Base-by-base conservation (phyloP, 148 eudicot species). In the Camellia lanceoleosa region DNA sequence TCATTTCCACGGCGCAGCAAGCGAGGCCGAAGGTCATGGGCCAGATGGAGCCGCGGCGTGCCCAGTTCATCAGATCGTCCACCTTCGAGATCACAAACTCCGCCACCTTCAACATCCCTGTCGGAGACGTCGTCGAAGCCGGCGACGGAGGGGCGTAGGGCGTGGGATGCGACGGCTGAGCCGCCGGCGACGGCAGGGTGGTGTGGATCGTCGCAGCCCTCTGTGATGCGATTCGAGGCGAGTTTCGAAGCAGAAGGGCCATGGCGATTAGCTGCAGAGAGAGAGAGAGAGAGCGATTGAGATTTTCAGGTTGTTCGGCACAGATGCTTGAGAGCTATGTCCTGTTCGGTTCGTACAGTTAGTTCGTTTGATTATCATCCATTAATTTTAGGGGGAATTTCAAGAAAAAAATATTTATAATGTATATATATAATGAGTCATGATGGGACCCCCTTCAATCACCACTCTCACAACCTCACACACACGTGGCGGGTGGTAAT, bases 1-100 rank as follows among this genome's bases (percentile, higher is more conserved):
- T 94, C 98, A 94, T 94, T 83, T 94, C 98, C 3, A 94, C 97
- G 6, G 98, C 98, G 69, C 97, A 92, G 66, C 98, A 94, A 12
- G 98, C 98, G 3, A 94, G 87, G 19, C 98, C 82, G 38, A 80
- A 80, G 7, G 82, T 88, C 97, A 95, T 95, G 74, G 98, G 98
- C 98, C 98, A 95, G 76, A 95, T 90, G 15, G 98, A 95, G 52
- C 98, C 96, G 5, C 93, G 89, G 5, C 98, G 88, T 0, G 93
- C 97, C 93, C 93, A 95, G 61, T 95, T 95, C 95, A 93, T 87
- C 30, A 95, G 88, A 78, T 90, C 94, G 67, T 95, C 98, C 5
- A 95, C 97, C 78, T 95, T 30, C 7, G 98, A 95, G 73, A 95
- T 90, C 73, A 95, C 97, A 75, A 49, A 93, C 85, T 95, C 98